A percentile compares a stretch with the other conserved stretches of the same genome.
Conservation (phyloP, 345 rosid genomes). For the Populus euphratica region DNA sequence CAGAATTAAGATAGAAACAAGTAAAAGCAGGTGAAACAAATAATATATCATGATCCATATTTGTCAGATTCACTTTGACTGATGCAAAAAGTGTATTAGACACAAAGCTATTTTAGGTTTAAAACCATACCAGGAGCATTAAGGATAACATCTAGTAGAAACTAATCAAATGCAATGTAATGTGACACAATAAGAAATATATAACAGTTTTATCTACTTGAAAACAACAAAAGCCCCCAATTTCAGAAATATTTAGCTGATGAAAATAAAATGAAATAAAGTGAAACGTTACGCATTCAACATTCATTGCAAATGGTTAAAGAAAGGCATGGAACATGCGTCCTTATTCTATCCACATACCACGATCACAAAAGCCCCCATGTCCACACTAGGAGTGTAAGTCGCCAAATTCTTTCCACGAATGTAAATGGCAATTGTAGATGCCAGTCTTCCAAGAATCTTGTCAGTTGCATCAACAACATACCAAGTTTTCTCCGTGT, state of each 20-base stretch:
- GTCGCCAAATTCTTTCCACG: slow-evolving; percentile 92
- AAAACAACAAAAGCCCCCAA: not conserved
- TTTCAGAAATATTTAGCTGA: too few species aligned
- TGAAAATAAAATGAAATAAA: too few species aligned
- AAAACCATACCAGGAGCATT: not conserved
- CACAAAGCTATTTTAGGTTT: not conserved
- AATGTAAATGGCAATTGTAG: slow-evolving; percentile 79
- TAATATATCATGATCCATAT: not conserved
- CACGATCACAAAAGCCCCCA: slow-evolving; percentile 99
- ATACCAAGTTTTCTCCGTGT: slow-evolving; percentile 81
- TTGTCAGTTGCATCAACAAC: slow-evolving; percentile 90
- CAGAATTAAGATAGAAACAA: too few species aligned
- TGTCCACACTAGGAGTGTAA: slow-evolving; percentile 94
- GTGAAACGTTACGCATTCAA: not conserved
- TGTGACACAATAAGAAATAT: not conserved
- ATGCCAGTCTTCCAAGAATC: slow-evolving; percentile 83
- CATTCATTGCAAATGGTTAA: not conserved
- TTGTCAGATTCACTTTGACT: too few species aligned
- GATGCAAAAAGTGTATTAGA: not conserved
- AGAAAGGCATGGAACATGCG: not conserved
- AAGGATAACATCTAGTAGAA: not conserved
- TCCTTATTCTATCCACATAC: slow-evolving; percentile 40
- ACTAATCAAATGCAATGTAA: not conserved
- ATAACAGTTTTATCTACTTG: not conserved
- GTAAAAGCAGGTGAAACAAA: not conserved